Evolutionary conservation across 2,329 filamentous ascomycete species (phyloP), one percentile per base, ranked within the genome.

Genomic region (Metarhizium humberi): DNA sequence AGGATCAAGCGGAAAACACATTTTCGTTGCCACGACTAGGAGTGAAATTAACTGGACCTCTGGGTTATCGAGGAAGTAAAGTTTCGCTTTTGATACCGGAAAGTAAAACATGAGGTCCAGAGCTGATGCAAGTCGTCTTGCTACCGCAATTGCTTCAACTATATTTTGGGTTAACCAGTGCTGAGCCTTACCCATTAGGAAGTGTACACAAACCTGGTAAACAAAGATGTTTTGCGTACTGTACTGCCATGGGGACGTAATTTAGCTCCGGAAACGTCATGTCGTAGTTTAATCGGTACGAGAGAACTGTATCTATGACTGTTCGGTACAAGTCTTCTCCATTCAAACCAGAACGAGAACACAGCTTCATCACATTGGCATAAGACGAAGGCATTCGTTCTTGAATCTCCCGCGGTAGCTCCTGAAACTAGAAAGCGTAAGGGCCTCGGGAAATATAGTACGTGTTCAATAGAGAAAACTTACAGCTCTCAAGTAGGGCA

Each of bases 211-310:
- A 30, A 90, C 87, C 73, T 54, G 94, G 92, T 47, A 97, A 73
- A 3, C 85, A 82, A 16, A 97, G 77, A 45, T 86, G 78, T 63
- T 81, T 84, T 34, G 91, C 76, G 63, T 87, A 87, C 43, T 85
- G 79, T 57, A 88, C 83, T 4, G 92, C 70, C 10, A 92, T 69
- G 3, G 88, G 73, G 1, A 84, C 78, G 34, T 79, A 73, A 61
- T 95, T 95, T 14, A 96, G 68, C 1, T 84, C 73, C 1, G 92
- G 91, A 58, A 94, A 84, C 0, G 71, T 62, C 67, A 96, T 79
- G 14, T 80, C 82, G 64, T 90, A 90, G 55, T 89, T 85, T 52
- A 75, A 67, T 59, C 81, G 73, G 64, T 88, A 91, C 29, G 84
- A 81, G 14, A 82, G 69, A 3, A 83, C 75, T 50, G 91, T 66